These are phyloP conservation scores for Cutaneotrichosporon sp. DNA, from an alignment of 1,284 basidiomycete genomes.

Conservation along the genomic window DNA sequence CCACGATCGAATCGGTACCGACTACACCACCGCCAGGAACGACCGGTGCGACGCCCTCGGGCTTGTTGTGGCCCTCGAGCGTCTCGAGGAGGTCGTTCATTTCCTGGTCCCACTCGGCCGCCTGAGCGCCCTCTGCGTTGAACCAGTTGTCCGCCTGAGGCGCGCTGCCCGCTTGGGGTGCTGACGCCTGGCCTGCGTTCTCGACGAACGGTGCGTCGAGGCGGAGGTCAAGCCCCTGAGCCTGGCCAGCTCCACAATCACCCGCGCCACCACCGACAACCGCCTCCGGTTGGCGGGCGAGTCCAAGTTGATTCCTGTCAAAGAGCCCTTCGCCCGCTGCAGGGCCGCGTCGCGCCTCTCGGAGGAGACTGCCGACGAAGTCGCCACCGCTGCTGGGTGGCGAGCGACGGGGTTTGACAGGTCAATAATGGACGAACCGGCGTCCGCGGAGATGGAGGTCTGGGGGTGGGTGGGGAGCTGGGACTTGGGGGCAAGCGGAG, in stretches of 20 bases:
- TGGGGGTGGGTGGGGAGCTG: constrained; percentile 11
- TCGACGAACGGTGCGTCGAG: constrained; percentile 9
- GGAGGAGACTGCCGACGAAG: constrained; percentile 22
- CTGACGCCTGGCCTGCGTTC: not conserved
- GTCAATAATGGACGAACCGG: constrained; percentile 18
- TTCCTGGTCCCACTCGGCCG: constrained; percentile 23
- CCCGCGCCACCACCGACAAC: constrained; percentile 32
- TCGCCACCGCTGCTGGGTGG: constrained; percentile 47
- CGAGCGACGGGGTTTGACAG: constrained; percentile 39
- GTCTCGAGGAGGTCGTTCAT: constrained; percentile 24
- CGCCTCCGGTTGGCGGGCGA: constrained; percentile 25
- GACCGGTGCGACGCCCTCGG: constrained; percentile 11
- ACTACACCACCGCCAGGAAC: constrained; percentile 6
- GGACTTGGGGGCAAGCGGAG: constrained; percentile 17
- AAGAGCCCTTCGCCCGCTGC: constrained; percentile 46
- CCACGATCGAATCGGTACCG: constrained; percentile 3
- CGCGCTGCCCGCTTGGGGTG: constrained; percentile 9
- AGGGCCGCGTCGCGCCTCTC: constrained; percentile 35
- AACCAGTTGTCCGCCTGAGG: constrained; percentile 14
- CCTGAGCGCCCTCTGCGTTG: constrained; percentile 18
- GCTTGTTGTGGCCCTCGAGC: constrained; percentile 17
- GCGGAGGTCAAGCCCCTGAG: constrained; percentile 32
- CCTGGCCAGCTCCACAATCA: constrained; percentile 38
- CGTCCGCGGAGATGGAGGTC: constrained; percentile 9
- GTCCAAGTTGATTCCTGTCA: constrained; percentile 26